Base-by-base conservation (phyloP, 495 filamentous ascomycete genomes). In the Saxophila tyrrhenica region DNA sequence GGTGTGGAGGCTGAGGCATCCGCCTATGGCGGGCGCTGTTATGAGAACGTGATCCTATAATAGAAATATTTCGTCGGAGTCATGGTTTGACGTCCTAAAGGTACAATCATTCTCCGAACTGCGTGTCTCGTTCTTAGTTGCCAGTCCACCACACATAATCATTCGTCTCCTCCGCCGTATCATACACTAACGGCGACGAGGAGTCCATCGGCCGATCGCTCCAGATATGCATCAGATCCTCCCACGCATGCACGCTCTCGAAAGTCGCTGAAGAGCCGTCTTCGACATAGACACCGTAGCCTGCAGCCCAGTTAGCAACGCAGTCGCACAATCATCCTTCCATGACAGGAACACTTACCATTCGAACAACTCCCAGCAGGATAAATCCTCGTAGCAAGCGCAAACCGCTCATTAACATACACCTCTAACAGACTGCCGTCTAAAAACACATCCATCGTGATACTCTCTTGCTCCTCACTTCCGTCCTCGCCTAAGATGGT, bases 71-170 rank as follows among this genome's bases (percentile, higher is more conserved):
- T n/a, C n/a, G n/a, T n/a, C n/a, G n/a, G n/a, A n/a, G n/a, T n/a
- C n/a, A n/a, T n/a, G n/a, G n/a, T n/a, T n/a, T n/a, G n/a, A n/a
- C n/a, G n/a, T n/a, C n/a, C n/a, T n/a, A n/a, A n/a, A n/a, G n/a
- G n/a, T n/a, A n/a, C n/a, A n/a, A n/a, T n/a, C n/a, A n/a, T n/a
- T n/a, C n/a, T n/a, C n/a, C n/a, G n/a, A n/a, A n/a, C n/a, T n/a
- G n/a, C n/a, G n/a, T n/a, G n/a, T n/a, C n/a, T n/a, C n/a, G n/a
- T n/a, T n/a, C n/a, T 55, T 24, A 69, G 39, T 67, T 65, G 7
- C 67, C 67, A 13, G 58, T 0, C 65, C 67, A 70, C 66, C 67
- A 70, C 3, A 61, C 66, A 51, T 69, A 69, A 52, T 70, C 68
- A 41, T 64, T 55, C 35, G 68, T 70, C 54, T 69, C 56, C 13